Evolutionary conservation across 2,329 filamentous ascomycete species (phyloP).

Genomic region (Gaeumannomyces tritici): DNA sequence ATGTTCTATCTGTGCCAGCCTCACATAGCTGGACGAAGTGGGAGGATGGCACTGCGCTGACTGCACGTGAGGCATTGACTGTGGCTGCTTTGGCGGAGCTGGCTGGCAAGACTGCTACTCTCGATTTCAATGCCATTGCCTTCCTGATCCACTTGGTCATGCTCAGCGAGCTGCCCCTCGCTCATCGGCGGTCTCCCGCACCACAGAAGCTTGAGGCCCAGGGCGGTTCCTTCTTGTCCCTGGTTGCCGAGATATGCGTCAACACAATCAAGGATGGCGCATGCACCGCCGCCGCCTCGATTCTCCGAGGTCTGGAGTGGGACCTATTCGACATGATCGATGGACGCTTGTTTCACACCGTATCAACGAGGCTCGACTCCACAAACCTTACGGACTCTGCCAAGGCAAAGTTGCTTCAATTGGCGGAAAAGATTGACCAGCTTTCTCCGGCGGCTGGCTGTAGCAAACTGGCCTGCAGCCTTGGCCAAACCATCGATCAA

Average conservation of each 20-base stretch:
- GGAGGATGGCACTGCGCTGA: constrained; percentile 5
- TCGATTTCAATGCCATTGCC: constrained; percentile 8
- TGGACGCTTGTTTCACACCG: constrained; percentile 10
- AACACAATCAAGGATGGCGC: constrained; percentile 3
- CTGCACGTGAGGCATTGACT: constrained; percentile 12
- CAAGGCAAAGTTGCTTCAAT: not conserved
- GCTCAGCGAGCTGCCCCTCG: constrained; percentile 14
- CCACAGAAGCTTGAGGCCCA: not conserved
- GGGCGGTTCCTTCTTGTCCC: not conserved
- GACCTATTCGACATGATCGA: constrained; percentile 16
- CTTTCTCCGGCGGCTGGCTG: not conserved
- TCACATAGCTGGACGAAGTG: not conserved
- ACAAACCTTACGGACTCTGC: not conserved
- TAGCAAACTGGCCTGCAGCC: not conserved
- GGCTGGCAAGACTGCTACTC: not conserved
- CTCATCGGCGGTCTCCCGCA: constrained; percentile 11
- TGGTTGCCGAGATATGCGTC: not conserved
- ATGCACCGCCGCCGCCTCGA: not conserved
- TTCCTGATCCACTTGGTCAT: constrained; percentile 16
- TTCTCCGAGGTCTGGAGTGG: constrained; percentile 9
- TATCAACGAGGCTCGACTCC: not conserved
- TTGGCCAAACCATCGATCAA: not conserved
- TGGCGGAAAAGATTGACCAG: not conserved
- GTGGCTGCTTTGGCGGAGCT: constrained; percentile 12
- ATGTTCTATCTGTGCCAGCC: not conserved